A percentile compares a stretch with the other conserved stretches of the same genome.
Conservation (phyloP, 192 early-diverging fungal genomes). For the Podila epicladia region DNA sequence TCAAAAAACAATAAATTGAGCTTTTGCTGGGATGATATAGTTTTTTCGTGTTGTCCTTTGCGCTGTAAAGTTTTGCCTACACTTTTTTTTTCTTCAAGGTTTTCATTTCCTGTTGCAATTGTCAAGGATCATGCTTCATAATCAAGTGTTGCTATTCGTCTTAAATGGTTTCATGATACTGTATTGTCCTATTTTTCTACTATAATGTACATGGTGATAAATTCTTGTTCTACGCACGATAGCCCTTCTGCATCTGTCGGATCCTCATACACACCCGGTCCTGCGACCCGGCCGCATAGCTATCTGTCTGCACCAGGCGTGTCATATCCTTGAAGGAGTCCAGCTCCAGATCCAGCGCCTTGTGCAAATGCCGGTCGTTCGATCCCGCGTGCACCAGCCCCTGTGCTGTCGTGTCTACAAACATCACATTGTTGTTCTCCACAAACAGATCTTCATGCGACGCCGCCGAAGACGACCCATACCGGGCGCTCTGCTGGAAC, state of each 20-base stretch:
- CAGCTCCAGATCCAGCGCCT: constrained; percentile 10
- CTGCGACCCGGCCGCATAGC: constrained; percentile 29
- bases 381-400: constrained; percentile 18
- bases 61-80: too few relatives aligned
- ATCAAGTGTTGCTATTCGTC: too few relatives aligned
- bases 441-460: constrained; percentile 23
- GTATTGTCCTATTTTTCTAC: too few relatives aligned
- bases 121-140: too few relatives aligned
- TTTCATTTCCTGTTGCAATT: too few relatives aligned
- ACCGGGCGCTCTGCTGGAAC: constrained; percentile 23
- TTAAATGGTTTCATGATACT: too few relatives aligned
- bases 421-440: constrained; percentile 28
- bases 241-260: constrained; percentile 17
- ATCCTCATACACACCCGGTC: constrained; percentile 32
- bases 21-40: neutral
- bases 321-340: constrained; percentile 9
- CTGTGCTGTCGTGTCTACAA: constrained; percentile 23
- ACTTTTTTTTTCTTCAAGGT: too few relatives aligned
- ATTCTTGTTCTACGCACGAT: neutral
- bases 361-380: constrained; percentile 17
- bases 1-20: neutral
- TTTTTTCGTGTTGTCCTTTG: too few relatives aligned
- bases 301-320: constrained; percentile 28
- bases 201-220: too few relatives aligned
- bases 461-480: neutral